phyloP scores from a whole-genome alignment of 2,329 filamentous ascomycete genomes.

The Calonectria hawksworthii region DNA sequence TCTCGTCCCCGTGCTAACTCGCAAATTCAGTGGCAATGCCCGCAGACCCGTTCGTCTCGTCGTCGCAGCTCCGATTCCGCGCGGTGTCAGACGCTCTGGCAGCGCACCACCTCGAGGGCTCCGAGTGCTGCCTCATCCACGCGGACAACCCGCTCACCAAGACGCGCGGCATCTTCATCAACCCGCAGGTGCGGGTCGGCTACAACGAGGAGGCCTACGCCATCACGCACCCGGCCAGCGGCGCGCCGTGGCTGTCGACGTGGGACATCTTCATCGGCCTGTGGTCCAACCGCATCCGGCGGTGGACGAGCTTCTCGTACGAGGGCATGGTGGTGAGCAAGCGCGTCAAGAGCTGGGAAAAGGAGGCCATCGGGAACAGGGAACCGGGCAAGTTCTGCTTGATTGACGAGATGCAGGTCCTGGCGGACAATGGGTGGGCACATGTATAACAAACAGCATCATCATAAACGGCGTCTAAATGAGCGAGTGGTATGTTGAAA shows the following conservation, averaged over 20 bases:
- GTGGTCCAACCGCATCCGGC: conserved; percentile 70
- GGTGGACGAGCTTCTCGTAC: conserved; percentile 55
- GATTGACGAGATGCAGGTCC: conserved; percentile 73
- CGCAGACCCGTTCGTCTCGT: conserved; percentile 67
- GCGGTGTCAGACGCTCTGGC: conserved; percentile 75
- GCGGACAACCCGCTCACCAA: conserved; percentile 74
- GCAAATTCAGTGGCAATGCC: conserved; percentile 60
- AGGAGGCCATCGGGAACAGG: conserved; percentile 49
- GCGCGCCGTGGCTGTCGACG: conserved; percentile 61
- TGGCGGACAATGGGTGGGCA: conserved; percentile 70
- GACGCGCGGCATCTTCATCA: conserved; percentile 73
- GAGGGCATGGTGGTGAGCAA: conserved; percentile 52
- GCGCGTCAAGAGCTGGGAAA: conserved; percentile 57
- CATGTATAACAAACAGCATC: conserved; percentile 58
- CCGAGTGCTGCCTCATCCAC: conserved; percentile 84
- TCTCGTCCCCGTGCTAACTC: conserved; percentile 11
- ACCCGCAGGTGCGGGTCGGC: conserved; percentile 77
- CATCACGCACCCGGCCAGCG: conserved; percentile 56
- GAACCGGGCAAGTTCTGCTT: conserved; percentile 67
- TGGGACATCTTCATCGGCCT: conserved; percentile 65
- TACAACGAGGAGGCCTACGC: conserved; percentile 70
- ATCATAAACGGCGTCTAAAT: background rate
- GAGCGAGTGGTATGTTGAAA: background rate
- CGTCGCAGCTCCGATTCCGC: conserved; percentile 69
- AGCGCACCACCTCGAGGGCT: conserved; percentile 76